Percentiles rank a stretch among this genome's conserved stretches.
Conservation (phyloP, 2,329 filamentous ascomycete genomes). For the Tolypocladium endophyticum region DNA sequence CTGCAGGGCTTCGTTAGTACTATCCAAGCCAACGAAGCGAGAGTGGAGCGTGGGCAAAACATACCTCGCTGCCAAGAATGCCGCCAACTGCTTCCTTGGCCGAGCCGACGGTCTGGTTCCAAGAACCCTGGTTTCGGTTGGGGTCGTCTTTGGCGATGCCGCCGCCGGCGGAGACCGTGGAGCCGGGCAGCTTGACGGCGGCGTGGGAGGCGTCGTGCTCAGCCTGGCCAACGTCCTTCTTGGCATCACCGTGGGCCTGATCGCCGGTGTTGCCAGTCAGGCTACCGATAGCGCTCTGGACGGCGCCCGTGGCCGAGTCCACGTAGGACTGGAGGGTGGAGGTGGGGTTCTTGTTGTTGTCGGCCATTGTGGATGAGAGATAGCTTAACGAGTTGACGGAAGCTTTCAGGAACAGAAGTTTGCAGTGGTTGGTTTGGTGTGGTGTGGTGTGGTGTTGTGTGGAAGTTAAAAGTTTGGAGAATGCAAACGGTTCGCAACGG, state of each 20-base stretch:
- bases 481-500: not conserved
- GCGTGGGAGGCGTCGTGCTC: slow-evolving; percentile 69
- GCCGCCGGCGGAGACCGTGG: slow-evolving; percentile 59
- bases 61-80: slow-evolving; percentile 60
- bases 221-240: slow-evolving; percentile 52
- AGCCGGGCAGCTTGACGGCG: slow-evolving; percentile 61
- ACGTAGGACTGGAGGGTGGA: slow-evolving; percentile 74
- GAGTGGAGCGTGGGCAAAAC: slow-evolving; percentile 6
- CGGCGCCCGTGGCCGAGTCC: slow-evolving; percentile 61
- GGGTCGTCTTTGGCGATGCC: slow-evolving; percentile 62
- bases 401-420: not conserved
- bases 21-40: too few relatives aligned
- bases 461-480: not conserved
- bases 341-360: slow-evolving; percentile 22
- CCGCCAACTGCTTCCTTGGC: slow-evolving; percentile 75
- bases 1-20: slow-evolving; percentile 18
- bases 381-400: not conserved
- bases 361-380: slow-evolving; percentile 15
- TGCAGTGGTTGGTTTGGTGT: not conserved
- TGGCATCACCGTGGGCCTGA: slow-evolving; percentile 52
- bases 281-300: slow-evolving; percentile 61
- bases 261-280: slow-evolving; percentile 64
- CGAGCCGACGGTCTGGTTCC: slow-evolving; percentile 83
- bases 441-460: not conserved
- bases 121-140: slow-evolving; percentile 60